phyloP scores from a whole-genome alignment of 352 stramenopile genomes.

The Achlya hypogyna region DNA sequence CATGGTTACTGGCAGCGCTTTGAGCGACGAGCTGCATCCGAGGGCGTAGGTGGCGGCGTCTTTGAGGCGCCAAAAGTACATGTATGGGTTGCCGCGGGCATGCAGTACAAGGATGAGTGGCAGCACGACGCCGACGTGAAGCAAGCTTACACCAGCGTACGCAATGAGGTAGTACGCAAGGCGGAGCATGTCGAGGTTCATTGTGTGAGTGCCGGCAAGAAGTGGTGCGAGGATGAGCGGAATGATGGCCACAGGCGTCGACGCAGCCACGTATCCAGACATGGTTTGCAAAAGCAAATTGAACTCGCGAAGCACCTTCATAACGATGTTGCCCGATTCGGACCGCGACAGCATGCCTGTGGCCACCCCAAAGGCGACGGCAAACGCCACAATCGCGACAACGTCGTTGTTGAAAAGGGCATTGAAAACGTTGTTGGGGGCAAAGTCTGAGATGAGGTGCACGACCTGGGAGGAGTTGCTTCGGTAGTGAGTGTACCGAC shows the following conservation, averaged over 20 bases:
- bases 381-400: background rate
- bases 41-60: background rate
- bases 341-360: background rate
- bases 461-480: background rate
- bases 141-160: background rate
- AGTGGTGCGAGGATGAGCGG: conserved; percentile 1
- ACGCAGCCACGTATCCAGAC: background rate
- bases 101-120: background rate
- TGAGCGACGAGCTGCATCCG: background rate
- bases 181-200: background rate
- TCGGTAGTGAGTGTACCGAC: background rate
- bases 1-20: background rate
- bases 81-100: background rate
- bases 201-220: background rate
- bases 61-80: background rate
- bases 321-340: background rate
- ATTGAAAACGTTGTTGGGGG: background rate
- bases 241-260: conserved; percentile 1
- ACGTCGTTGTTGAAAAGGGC: background rate
- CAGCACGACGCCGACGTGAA: background rate
- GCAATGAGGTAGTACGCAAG: background rate
- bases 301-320: background rate
- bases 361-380: background rate
- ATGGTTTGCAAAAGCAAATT: background rate
- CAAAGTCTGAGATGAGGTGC: background rate